phyloP scores from a whole-genome alignment of 1,284 basidiomycete genomes.

The Naganishia cerealis region DNA sequence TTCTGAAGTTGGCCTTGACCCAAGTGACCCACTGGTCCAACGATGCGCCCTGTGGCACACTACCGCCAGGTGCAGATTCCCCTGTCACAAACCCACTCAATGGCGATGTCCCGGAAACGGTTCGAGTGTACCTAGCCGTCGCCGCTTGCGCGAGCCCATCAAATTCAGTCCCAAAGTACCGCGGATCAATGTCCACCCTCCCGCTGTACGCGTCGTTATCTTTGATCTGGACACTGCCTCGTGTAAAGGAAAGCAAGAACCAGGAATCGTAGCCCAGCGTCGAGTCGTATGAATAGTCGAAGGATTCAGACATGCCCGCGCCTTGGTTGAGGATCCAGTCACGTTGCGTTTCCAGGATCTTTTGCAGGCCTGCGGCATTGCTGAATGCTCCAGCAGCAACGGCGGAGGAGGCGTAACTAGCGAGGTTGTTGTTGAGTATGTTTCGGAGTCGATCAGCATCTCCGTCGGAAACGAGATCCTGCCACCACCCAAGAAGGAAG shows the following conservation, averaged over 20 bases:
- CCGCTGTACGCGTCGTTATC: conserved; percentile 42
- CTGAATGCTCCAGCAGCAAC: conserved; percentile 43
- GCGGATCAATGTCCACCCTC: conserved; percentile 45
- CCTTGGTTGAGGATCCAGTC: conserved; percentile 49
- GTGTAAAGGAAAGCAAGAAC: conserved; percentile 51
- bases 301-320: conserved; percentile 46
- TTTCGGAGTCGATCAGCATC: conserved; percentile 35
- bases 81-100: conserved; percentile 38
- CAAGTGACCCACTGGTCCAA: conserved; percentile 53
- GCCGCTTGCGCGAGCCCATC: conserved; percentile 41
- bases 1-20: conserved; percentile 44
- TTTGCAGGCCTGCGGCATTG: conserved; percentile 41
- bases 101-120: conserved; percentile 33
- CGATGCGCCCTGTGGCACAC: conserved; percentile 40
- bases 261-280: conserved; percentile 51
- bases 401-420: conserved; percentile 46
- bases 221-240: conserved; percentile 48
- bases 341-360: conserved; percentile 47
- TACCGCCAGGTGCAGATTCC: conserved; percentile 49
- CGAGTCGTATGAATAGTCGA: conserved; percentile 42
- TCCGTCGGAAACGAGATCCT: conserved; percentile 39
- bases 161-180: conserved; percentile 50
- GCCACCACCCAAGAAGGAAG: neutral
- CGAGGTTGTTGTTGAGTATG: conserved; percentile 44
- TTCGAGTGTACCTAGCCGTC: conserved; percentile 39